Conservation (phyloP, 305 asterid species). For the Solanum chacoense region DNA sequence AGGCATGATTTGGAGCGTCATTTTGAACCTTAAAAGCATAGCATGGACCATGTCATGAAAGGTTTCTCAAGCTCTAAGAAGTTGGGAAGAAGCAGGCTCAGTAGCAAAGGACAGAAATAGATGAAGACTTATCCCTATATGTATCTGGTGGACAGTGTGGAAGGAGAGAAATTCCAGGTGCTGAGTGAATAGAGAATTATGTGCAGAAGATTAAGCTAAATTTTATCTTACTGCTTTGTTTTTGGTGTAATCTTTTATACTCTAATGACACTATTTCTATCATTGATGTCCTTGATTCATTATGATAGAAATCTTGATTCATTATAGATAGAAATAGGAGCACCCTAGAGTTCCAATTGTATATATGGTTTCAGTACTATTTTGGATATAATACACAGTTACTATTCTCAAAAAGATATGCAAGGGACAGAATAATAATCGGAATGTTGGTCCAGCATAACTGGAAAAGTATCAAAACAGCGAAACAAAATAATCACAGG, state of each 20-base stretch:
- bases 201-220: not conserved
- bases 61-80: not conserved
- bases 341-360: not conserved
- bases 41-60: not conserved
- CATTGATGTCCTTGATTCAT: not conserved
- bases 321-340: not conserved
- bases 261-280: not conserved
- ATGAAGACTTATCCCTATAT: not conserved
- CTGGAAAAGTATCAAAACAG: constrained; percentile 5
- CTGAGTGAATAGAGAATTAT: not conserved
- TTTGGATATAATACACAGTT: too few species aligned
- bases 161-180: not conserved
- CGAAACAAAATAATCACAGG: not conserved
- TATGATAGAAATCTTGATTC: not conserved
- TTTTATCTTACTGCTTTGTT: not conserved
- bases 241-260: not conserved
- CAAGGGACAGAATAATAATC: not conserved
- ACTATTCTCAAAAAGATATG: not conserved
- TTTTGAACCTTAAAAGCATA: not conserved
- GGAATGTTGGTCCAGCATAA: not conserved
- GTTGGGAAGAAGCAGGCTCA: not conserved
- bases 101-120: not conserved
- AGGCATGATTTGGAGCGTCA: not conserved
- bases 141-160: not conserved
- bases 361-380: not conserved